A percentile compares a stretch with the other conserved stretches of the same genome.
phyloP scores from a whole-genome alignment of 2,329 filamentous ascomycete genomes.

The Arthrinium puccinioides region DNA sequence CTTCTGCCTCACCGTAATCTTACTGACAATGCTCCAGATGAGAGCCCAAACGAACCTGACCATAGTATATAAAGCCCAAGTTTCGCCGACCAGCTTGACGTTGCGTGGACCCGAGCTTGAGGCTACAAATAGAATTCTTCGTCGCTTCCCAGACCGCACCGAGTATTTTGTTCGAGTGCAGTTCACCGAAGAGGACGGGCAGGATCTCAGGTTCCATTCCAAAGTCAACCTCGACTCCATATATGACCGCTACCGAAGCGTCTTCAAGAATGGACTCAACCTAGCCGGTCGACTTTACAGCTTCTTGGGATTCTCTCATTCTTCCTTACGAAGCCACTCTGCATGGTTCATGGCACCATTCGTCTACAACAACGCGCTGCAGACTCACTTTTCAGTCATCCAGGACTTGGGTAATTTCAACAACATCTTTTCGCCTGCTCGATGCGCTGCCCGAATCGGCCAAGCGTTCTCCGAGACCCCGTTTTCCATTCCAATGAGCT shows the following conservation, averaged over 20 bases:
- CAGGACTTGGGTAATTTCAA: slow-evolving; percentile 40
- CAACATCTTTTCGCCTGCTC: slow-evolving; percentile 43
- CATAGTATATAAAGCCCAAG: slow-evolving; percentile 44
- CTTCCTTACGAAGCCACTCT: slow-evolving; percentile 64
- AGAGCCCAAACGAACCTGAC: slow-evolving; percentile 33
- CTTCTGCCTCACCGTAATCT: not conserved
- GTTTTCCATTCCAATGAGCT: slow-evolving; percentile 46
- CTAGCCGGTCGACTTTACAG: slow-evolving; percentile 56
- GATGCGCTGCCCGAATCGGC: slow-evolving; percentile 52
- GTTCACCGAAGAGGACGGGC: slow-evolving; percentile 68
- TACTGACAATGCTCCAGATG: slow-evolving; percentile 7
- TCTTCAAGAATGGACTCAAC: slow-evolving; percentile 52
- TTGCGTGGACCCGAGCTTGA: slow-evolving; percentile 58
- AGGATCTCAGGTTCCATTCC: slow-evolving; percentile 52
- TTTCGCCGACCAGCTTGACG: slow-evolving; percentile 53
- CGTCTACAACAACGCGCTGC: slow-evolving; percentile 20
- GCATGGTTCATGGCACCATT: slow-evolving; percentile 56
- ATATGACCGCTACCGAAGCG: slow-evolving; percentile 49
- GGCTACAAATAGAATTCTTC: slow-evolving; percentile 62
- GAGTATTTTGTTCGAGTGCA: slow-evolving; percentile 64
- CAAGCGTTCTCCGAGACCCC: slow-evolving; percentile 71
- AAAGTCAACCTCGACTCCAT: slow-evolving; percentile 41
- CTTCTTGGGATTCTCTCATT: slow-evolving; percentile 76
- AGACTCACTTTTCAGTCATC: slow-evolving; percentile 37
- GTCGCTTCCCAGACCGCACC: slow-evolving; percentile 52